Evolutionary conservation across 2,329 filamentous ascomycete species (phyloP).

Genomic region (Daldinia sp.): DNA sequence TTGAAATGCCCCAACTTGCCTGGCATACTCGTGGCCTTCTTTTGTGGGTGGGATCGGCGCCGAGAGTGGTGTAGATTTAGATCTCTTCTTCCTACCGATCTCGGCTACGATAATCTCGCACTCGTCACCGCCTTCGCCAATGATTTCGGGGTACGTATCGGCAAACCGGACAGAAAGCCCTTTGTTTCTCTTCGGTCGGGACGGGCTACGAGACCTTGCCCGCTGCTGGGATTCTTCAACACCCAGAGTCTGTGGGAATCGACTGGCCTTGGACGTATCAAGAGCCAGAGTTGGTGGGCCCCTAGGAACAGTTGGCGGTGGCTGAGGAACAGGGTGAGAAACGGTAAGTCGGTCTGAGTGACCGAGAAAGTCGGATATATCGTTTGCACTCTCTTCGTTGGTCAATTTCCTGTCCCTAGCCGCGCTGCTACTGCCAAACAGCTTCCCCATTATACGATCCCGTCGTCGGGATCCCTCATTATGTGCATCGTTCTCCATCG

Average conservation of each 20-base stretch:
- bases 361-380: constrained; percentile 71
- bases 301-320: constrained; percentile 50
- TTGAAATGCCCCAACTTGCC: constrained; percentile 45
- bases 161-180: constrained; percentile 81
- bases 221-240: constrained; percentile 60
- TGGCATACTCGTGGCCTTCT: constrained; percentile 48
- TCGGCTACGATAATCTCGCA: constrained; percentile 78
- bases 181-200: constrained; percentile 65
- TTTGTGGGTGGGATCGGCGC: constrained; percentile 51
- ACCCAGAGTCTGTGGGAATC: constrained; percentile 67
- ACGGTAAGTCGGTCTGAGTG: constrained; percentile 67
- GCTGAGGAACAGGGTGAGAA: constrained; percentile 61
- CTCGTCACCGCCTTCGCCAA: constrained; percentile 93
- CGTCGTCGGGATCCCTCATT: constrained; percentile 49
- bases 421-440: constrained; percentile 63
- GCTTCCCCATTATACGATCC: constrained; percentile 71
- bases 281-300: constrained; percentile 61
- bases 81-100: constrained; percentile 71
- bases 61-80: constrained; percentile 53
- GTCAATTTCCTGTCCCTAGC: constrained; percentile 50
- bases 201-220: constrained; percentile 59
- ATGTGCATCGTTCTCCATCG: constrained; percentile 51
- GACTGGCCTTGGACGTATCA: constrained; percentile 66
- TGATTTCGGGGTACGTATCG: constrained; percentile 79
- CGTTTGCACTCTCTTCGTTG: constrained; percentile 60